These are phyloP conservation scores for Aegilops umbellulata DNA, from an alignment of 176 grass and related monocot genomes.

Conservation along the genomic window DNA sequence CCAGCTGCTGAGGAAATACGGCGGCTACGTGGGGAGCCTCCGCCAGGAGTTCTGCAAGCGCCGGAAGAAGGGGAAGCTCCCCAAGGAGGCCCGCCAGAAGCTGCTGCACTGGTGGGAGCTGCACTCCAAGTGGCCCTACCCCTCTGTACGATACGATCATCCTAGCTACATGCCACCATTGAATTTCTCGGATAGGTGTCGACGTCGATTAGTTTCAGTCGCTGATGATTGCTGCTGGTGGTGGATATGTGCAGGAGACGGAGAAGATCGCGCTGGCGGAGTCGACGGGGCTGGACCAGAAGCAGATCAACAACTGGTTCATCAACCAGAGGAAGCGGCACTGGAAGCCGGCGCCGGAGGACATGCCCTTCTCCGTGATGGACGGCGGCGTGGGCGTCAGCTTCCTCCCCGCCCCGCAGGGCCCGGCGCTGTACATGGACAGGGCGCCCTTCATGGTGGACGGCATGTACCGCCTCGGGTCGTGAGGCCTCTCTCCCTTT, in stretches of 20 bases:
- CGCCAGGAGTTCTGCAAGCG: slow-evolving; percentile 84
- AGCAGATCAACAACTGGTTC: slow-evolving; percentile 99
- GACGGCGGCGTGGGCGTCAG: slow-evolving; percentile 27
- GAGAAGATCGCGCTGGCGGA: slow-evolving; percentile 81
- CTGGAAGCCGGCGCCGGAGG: slow-evolving; percentile 78
- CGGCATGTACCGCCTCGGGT: slow-evolving; percentile 58
- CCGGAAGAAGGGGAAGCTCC: slow-evolving; percentile 89
- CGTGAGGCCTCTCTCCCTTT: slow-evolving; percentile 17
- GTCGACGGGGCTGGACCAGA: slow-evolving; percentile 86
- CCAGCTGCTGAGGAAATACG: slow-evolving; percentile 82
- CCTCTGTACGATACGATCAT: slow-evolving; percentile 52
- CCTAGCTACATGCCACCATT: background rate
- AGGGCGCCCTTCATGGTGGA: slow-evolving; percentile 35
- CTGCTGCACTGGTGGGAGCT: slow-evolving; percentile 89
- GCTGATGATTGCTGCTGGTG: background rate
- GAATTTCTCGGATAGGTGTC: background rate
- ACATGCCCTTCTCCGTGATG: slow-evolving; percentile 47
- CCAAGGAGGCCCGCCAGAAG: slow-evolving; percentile 85
- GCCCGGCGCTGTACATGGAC: slow-evolving; percentile 36
- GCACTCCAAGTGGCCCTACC: slow-evolving; percentile 97
- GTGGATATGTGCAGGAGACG: slow-evolving; percentile 39
- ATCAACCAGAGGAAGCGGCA: slow-evolving; percentile 98
- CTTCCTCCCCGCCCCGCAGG: slow-evolving; percentile 29
- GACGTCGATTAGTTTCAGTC: background rate
- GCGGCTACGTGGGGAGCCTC: slow-evolving; percentile 68